Conservation (phyloP, 2,329 filamentous ascomycete species). For the Aspergillus ustus region DNA sequence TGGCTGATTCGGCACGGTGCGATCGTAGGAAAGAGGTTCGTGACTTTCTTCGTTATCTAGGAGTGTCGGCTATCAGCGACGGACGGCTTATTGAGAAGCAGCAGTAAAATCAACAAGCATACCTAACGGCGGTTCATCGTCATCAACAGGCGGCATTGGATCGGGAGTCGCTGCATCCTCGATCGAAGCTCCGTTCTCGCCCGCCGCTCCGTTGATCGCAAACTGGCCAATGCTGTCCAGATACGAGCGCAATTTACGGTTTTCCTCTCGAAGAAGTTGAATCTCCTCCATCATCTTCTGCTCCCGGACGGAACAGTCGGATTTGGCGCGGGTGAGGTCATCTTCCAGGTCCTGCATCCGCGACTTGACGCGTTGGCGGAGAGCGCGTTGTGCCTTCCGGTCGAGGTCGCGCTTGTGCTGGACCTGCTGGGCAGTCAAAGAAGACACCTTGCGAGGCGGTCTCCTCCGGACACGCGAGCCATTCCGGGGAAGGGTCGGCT, state of each 20-base stretch:
- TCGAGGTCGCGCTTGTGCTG: constrained; percentile 13
- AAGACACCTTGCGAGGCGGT: not conserved
- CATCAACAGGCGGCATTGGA: too few species aligned
- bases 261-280: not conserved
- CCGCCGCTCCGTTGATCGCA: not conserved
- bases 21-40: too few species aligned
- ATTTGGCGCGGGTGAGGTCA: constrained; percentile 1
- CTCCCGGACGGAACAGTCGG: constrained; percentile 1
- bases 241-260: not conserved
- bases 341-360: constrained; percentile 4
- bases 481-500: not conserved
- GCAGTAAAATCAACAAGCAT: too few species aligned
- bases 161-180: too few species aligned
- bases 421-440: not conserved
- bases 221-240: constrained; percentile 8
- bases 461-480: not conserved
- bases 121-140: too few species aligned
- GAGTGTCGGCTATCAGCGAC: too few species aligned
- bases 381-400: constrained; percentile 1
- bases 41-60: too few species aligned
- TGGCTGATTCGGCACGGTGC: too few species aligned
- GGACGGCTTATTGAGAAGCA: too few species aligned
- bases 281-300: not conserved
- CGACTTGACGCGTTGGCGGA: constrained; percentile 1
- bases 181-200: not conserved